A percentile compares a stretch with the other conserved stretches of the same genome.
Evolutionary conservation across 2,329 filamentous ascomycete genomes (phyloP).

Genomic region (Fusarium drepaniforme): DNA sequence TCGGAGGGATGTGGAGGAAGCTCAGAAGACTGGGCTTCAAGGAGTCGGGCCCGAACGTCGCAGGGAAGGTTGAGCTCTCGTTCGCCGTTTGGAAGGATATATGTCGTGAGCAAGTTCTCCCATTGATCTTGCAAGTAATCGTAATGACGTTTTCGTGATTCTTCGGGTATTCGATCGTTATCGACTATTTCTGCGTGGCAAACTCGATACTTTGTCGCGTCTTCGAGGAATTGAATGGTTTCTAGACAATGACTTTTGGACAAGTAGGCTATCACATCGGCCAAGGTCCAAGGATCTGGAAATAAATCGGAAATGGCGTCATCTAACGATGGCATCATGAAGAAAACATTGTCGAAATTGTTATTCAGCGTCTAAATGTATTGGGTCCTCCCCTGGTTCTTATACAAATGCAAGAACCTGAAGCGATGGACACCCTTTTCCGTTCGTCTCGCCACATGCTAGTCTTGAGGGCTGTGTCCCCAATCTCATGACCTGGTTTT

Average conservation of each 20-base stretch:
- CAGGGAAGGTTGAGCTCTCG: neutral
- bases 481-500: neutral
- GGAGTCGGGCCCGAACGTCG: neutral
- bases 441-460: neutral
- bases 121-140: neutral
- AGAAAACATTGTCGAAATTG: neutral
- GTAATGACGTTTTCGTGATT: neutral
- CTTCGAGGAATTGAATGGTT: neutral
- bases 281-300: neutral
- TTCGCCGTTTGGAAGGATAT: neutral
- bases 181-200: neutral
- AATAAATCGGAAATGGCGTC: neutral
- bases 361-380: neutral
- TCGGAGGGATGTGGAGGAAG: neutral
- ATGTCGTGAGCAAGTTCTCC: neutral
- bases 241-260: neutral
- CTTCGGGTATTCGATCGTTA: neutral
- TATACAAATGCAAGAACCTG: neutral
- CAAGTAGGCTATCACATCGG: neutral
- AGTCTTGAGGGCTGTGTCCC: neutral
- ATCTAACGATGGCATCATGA: neutral
- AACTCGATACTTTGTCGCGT: neutral
- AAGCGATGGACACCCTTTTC: neutral
- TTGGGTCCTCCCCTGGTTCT: neutral
- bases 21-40: neutral